Evolutionary conservation across 108 stramenopile species (phyloP), one percentile per base, ranked within the genome.

Genomic region (Nitzschia sp.): DNA sequence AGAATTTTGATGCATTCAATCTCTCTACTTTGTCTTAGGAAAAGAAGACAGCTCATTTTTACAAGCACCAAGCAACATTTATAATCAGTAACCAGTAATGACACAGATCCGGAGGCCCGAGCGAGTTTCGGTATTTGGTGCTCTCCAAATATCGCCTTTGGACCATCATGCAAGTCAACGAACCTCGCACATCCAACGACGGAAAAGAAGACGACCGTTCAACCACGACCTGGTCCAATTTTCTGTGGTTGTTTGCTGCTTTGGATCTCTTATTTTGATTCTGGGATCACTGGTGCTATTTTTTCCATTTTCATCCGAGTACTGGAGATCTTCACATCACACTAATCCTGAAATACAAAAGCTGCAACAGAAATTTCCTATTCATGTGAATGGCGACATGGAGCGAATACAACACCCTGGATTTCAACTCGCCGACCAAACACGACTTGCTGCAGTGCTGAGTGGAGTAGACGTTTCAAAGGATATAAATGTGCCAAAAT

Each of bases 401-500:
- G 81, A 82, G 66, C 16, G 34, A 28, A 82, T 82, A 19, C 22
- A 27, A 38, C 76, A 77, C 59, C 76, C 81, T 16, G 81, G 72
- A 22, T 62, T 61, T 41, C 23, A 60, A 27, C 47, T 71, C 2
- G 28, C 69, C 22, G 68, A 71, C 22, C 46, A 44, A n/a, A 31
- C 50, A 6, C 53, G 36, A 57, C n/a, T 47, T 1, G 27, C 27
- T 60, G 11, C 15, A 31, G 25, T 46, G 34, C 54, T 68, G 1
- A 33, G 2, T 48, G 31, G 36, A 50, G 13, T 33, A 6, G 3
- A 48, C 3, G 3, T 54, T 1, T 31, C 60, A n/a, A 17, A 45
- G 52, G 62, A 55, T 1, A 58, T 69, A 33, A 21, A 34, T 35
- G 74, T 80, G 6, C 79, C 78, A 17, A 44, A 50, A 62, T 80